Percentiles rank a stretch among this genome's conserved stretches.
Evolutionary conservation across 179 eudicot species (phyloP).

Genomic region (Beta macrorhiza): DNA sequence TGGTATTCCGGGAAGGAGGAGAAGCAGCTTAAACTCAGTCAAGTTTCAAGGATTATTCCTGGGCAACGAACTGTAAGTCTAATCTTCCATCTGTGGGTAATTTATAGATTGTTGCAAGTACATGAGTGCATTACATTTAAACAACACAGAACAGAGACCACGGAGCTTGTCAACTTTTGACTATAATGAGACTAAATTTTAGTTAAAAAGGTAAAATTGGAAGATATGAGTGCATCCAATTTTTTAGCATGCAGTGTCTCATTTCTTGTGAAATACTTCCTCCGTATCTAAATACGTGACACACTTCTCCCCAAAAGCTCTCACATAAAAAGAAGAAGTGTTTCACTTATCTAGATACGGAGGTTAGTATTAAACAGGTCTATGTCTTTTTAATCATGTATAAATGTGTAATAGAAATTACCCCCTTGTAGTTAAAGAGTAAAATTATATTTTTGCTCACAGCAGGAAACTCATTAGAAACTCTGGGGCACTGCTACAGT

Average conservation of each 20-base stretch:
- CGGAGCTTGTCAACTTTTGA: neutral
- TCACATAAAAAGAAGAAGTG: too few species aligned
- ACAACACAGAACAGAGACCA: neutral
- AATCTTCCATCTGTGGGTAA: slow-evolving; percentile 3
- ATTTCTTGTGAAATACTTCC: neutral
- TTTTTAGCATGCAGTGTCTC: neutral
- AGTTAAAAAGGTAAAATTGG: neutral
- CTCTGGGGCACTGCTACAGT: neutral
- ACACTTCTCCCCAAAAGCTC: too few species aligned
- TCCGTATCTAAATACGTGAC: too few species aligned
- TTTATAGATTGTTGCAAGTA: neutral
- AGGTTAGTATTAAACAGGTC: neutral
- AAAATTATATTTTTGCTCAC: neutral
- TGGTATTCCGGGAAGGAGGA: slow-evolving; percentile 86
- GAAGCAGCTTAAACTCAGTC: slow-evolving; percentile 66
- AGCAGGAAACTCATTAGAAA: neutral
- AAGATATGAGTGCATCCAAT: neutral
- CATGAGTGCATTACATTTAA: slow-evolving; percentile 3
- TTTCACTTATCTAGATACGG: too few species aligned
- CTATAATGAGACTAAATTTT: neutral
- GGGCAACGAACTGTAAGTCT: slow-evolving; percentile 88
- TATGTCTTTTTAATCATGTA: neutral
- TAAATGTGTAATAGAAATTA: neutral
- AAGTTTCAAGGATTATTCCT: slow-evolving; percentile 77
- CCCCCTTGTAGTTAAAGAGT: neutral